Conservation (phyloP, 257 asterid genomes). For the Nicotiana paniculata region DNA sequence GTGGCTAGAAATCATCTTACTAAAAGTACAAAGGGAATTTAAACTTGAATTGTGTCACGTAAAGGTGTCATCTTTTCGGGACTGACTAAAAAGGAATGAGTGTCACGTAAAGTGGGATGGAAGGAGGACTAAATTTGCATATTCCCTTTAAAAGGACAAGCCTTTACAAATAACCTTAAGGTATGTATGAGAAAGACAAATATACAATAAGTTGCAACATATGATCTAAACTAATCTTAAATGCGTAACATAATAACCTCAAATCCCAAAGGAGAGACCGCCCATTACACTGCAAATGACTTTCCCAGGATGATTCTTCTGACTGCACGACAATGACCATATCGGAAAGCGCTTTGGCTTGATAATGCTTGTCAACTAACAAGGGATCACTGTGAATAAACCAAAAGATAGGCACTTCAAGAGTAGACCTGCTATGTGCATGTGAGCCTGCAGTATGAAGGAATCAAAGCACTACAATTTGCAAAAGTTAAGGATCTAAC, state of each 20-base stretch:
- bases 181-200: neutral
- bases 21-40: too few relatives aligned
- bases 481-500: neutral
- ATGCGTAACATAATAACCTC: slow-evolving; percentile 39
- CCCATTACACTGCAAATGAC: slow-evolving; percentile 97
- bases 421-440: slow-evolving; percentile 85
- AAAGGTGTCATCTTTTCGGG: too few relatives aligned
- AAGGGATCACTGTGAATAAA: slow-evolving; percentile 79
- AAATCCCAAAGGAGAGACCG: slow-evolving; percentile 75
- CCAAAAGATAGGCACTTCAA: slow-evolving; percentile 95
- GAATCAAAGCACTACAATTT: slow-evolving; percentile 5
- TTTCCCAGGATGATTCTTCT: slow-evolving; percentile 91
- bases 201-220: neutral
- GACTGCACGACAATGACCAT: slow-evolving; percentile 98
- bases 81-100: too few relatives aligned
- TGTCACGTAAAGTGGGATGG: too few relatives aligned
- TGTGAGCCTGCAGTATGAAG: slow-evolving; percentile 68
- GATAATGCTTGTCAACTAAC: slow-evolving; percentile 93
- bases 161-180: neutral
- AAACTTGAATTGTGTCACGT: too few relatives aligned
- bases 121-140: neutral
- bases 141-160: neutral
- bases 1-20: too few relatives aligned
- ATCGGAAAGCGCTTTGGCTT: slow-evolving; percentile 92
- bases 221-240: neutral